Conservation (phyloP, 164 flowering plant species). For the Aristolochia fimbriata region DNA sequence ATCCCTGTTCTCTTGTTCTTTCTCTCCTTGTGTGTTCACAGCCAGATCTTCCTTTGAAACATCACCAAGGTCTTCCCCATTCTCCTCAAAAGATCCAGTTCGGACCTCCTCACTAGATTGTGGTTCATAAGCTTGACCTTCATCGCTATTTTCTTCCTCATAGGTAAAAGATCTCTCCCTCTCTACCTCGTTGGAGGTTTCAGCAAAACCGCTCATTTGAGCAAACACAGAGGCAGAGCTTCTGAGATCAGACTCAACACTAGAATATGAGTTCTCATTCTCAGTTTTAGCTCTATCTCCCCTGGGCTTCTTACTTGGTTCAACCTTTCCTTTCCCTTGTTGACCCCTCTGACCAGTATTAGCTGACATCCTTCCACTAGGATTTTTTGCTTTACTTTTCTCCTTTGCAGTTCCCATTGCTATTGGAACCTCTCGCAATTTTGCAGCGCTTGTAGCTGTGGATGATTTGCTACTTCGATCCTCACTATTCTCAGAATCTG, state of each 20-base stretch:
- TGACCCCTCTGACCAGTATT: slow-evolving; percentile 23
- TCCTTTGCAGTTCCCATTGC: slow-evolving; percentile 23
- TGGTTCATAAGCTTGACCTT: slow-evolving; percentile 10
- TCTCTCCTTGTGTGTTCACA: slow-evolving; percentile 27
- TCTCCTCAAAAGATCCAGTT: slow-evolving; percentile 22
- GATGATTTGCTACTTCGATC: slow-evolving; percentile 72
- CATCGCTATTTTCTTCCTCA: slow-evolving; percentile 8
- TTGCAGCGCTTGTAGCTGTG: slow-evolving; percentile 70
- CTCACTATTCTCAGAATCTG: slow-evolving; percentile 62
- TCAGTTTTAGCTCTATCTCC: slow-evolving; percentile 44
- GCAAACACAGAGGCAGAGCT: slow-evolving; percentile 45
- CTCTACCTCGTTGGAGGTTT: slow-evolving; percentile 31
- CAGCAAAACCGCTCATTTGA: slow-evolving; percentile 7
- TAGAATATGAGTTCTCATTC: slow-evolving; percentile 62
- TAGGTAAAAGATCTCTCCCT: slow-evolving; percentile 25
- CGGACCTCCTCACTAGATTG: slow-evolving; percentile 28
- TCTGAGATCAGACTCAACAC: slow-evolving; percentile 73
- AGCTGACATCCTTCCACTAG: slow-evolving; percentile 25
- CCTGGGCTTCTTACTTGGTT: slow-evolving; percentile 51
- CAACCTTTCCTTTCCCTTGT: slow-evolving; percentile 27
- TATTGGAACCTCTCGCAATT: slow-evolving; percentile 17
- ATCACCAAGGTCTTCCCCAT: slow-evolving; percentile 38
- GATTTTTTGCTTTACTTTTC: slow-evolving; percentile 31
- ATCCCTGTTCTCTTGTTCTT: slow-evolving; percentile 28
- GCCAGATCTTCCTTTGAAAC: slow-evolving; percentile 30